Base-by-base conservation (phyloP, 148 eudicot genomes). In the Euryodendron excelsum region DNA sequence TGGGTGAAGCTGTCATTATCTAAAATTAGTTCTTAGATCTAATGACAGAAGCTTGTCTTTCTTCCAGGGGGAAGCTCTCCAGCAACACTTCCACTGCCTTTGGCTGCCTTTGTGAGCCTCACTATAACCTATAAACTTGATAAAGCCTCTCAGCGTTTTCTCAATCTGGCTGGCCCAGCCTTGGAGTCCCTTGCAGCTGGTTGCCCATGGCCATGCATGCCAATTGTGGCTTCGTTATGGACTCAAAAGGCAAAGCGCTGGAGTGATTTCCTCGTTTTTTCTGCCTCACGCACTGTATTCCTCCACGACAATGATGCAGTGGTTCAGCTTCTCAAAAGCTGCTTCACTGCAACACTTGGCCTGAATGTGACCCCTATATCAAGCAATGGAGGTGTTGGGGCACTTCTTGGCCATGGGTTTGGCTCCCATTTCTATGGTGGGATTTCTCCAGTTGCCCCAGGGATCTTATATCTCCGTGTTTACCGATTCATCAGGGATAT, bases 121-220 rank as follows among this genome's bases (percentile, higher is more conserved):
- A 95, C 99, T 12, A 96, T 96, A 81, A 96, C 98, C 81, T 96
- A 91, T 77, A 96, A 96, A 78, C 91, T 96, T 1, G 99, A 96
- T 78, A 93, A 93, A 80, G 90, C 90, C 39, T 89, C 98, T 1
- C 96, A 96, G 72, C 97, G 94, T 48, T 90, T 93, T 62, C 99
- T 96, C 41, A 87, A 93, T 80, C 89, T 96, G 28, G 99, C 98
- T 0, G 99, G 98, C n/a, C 96, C 97, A 0, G 97, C 97, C 64
- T 80, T 95, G 69, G 96, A 90, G 77, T 85, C 96, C 61, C 98
- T 93, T 78, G 96, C 98, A 59, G 98, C 98, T 0, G 96, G 93
- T 59, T 93, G 98, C 76, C 98, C 98, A 30, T 93, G 98, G 98
- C 98, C 98, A 37, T 93, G 98, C 87, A 85, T 93, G 92, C 93